Evolutionary conservation across 805 yeast species (phyloP).

Genomic region (Ogataea philodendri): DNA sequence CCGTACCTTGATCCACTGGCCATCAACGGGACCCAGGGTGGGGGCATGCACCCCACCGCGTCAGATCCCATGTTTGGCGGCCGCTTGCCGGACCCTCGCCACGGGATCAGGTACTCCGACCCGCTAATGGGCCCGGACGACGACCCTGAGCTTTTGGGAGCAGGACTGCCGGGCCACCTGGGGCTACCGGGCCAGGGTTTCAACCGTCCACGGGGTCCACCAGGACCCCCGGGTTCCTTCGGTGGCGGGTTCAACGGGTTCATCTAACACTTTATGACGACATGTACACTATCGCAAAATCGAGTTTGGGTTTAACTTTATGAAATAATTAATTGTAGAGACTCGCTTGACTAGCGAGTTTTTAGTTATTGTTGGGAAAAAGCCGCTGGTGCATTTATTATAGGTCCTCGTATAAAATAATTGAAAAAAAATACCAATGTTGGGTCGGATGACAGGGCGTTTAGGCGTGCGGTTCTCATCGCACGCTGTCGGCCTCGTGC

Average conservation of each 20-base stretch:
- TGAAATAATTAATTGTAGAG: slow-evolving; percentile 5
- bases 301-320: too few relatives aligned
- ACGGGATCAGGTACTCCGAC: slow-evolving; percentile 53
- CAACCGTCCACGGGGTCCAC: slow-evolving; percentile 18
- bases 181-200: slow-evolving; percentile 22
- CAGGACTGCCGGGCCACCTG: slow-evolving; percentile 44
- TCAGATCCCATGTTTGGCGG: slow-evolving; percentile 49
- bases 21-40: slow-evolving; percentile 25
- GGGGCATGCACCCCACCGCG: slow-evolving; percentile 56
- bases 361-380: too few relatives aligned
- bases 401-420: not conserved
- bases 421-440: slow-evolving; percentile 2
- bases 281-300: too few relatives aligned
- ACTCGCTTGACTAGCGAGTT: too few relatives aligned
- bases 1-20: slow-evolving; percentile 44
- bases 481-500: slow-evolving; percentile 11
- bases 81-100: slow-evolving; percentile 34
- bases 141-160: slow-evolving; percentile 42
- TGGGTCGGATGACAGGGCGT: not conserved
- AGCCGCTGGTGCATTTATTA: not conserved
- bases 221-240: slow-evolving; percentile 12
- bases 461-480: slow-evolving; percentile 20
- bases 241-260: slow-evolving; percentile 12
- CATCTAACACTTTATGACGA: too few relatives aligned
- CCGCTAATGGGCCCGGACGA: slow-evolving; percentile 47